phyloP scores from a whole-genome alignment of 345 rosid species.

The Erucastrum elatum region DNA sequence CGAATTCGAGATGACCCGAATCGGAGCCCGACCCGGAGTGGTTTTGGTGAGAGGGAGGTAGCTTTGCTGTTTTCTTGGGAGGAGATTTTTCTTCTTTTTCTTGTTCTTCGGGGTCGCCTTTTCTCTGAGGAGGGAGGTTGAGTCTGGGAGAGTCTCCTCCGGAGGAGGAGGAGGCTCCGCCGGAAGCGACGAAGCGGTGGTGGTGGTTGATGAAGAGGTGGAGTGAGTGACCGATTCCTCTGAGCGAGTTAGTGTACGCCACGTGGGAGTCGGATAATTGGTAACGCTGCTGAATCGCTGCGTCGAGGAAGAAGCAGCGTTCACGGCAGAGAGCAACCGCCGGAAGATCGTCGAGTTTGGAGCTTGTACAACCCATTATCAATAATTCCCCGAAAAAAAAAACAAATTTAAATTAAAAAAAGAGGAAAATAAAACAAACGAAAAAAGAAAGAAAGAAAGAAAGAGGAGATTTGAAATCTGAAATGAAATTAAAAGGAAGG shows the following conservation, averaged over 20 bases:
- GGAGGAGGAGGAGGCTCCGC: neutral
- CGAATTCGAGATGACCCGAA: slow-evolving; percentile 62
- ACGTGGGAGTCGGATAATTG: slow-evolving; percentile 75
- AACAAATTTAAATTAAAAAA: neutral
- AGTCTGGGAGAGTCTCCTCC: slow-evolving; percentile 44
- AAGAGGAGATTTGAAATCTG: slow-evolving; percentile 31
- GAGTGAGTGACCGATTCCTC: slow-evolving; percentile 53
- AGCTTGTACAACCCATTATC: slow-evolving; percentile 79
- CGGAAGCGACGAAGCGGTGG: slow-evolving; percentile 36
- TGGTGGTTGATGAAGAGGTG: slow-evolving; percentile 49
- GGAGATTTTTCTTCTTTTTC: neutral
- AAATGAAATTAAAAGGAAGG: slow-evolving; percentile 20
- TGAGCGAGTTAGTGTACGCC: slow-evolving; percentile 59
- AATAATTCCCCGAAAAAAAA: neutral
- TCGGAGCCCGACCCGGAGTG: slow-evolving; percentile 68
- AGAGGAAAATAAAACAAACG: neutral
- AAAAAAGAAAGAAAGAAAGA: too few species aligned
- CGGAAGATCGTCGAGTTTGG: slow-evolving; percentile 91
- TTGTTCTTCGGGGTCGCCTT: slow-evolving; percentile 41
- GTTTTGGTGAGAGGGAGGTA: slow-evolving; percentile 31
- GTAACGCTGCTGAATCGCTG: slow-evolving; percentile 73
- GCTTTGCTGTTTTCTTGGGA: slow-evolving; percentile 26
- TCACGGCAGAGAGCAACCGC: slow-evolving; percentile 91
- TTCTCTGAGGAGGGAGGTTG: slow-evolving; percentile 51
- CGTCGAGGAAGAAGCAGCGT: slow-evolving; percentile 64